A percentile compares a stretch with the other conserved stretches of the same genome.
These are phyloP conservation scores for Populus trichocarpa DNA, from an alignment of 441 rosid genomes.

Conservation along the genomic window DNA sequence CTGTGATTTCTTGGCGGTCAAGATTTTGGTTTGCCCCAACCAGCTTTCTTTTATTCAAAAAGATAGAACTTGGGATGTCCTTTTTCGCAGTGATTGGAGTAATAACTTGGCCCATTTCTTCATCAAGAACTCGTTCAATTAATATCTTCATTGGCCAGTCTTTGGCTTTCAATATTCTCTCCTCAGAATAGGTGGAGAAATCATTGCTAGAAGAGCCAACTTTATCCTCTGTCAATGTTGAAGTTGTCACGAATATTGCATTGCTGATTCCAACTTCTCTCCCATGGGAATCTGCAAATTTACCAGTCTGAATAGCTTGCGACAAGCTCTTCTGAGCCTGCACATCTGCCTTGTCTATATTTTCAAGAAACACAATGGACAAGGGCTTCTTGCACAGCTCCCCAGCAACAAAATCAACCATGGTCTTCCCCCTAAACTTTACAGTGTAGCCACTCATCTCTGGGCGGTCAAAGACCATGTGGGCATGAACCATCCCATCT, in stretches of 20 bases:
- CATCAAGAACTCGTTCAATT: conserved; percentile 16
- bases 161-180: conserved; percentile 44
- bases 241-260: conserved; percentile 47
- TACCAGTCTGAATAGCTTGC: conserved; percentile 54
- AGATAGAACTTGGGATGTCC: conserved; percentile 10
- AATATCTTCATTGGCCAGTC: conserved; percentile 53
- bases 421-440: conserved; percentile 53
- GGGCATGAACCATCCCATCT: conserved; percentile 15
- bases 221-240: conserved; percentile 20
- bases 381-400: conserved; percentile 52
- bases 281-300: conserved; percentile 54
- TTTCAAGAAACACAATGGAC: conserved; percentile 68
- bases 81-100: conserved; percentile 16
- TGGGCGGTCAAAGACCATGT: conserved; percentile 25
- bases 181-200: conserved; percentile 42
- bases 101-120: background rate
- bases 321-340: conserved; percentile 46
- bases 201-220: conserved; percentile 16
- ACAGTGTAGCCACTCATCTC: conserved; percentile 28
- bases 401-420: conserved; percentile 49
- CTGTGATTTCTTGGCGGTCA: background rate
- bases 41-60: conserved; percentile 40
- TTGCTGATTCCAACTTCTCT: conserved; percentile 52
- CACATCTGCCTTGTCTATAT: conserved; percentile 66
- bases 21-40: conserved; percentile 24